Base-by-base conservation (phyloP, 192 early-diverging fungal genomes). In the Rhizoclosmatium sp. region DNA sequence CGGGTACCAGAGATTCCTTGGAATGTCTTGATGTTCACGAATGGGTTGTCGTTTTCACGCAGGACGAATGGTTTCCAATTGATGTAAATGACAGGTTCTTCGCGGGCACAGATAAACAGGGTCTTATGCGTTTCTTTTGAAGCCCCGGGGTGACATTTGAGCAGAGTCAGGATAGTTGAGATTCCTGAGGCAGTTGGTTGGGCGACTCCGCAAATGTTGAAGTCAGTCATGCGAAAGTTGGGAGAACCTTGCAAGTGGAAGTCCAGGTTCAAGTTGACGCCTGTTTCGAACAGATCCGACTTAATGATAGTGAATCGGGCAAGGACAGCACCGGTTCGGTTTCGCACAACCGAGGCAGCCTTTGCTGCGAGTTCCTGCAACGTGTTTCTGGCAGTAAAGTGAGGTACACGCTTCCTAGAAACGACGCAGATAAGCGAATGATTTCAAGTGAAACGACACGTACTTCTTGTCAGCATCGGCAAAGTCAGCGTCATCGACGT, bases 181-280 rank as follows among this genome's bases (percentile, higher is more conserved):
- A 92, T 84, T 42, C 90, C 89, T 66, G 86, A 81, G 62, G 89
- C 79, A 0, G 89, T 90, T 10, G 91, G 91, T 59, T 92, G 90
- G 5, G 91, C 91, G 16, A 90, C 90, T 51, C 91, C 91, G 80
- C 83, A 89, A 41, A 90, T 84, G 65, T 89, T 90, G 51, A 87
- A 78, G 58, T 88, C 87, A 2, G 84, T 88, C 76, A 83, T 83
- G 31, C 91, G 85, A 82, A 92, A 92, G 73, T 92, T 91, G 31
- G 91, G 91, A 41, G 91, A 90, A 4, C 91, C 91, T 56, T 91
- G 86, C 44, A 92, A 71, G 75, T 90, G 82, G 61, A 92, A 86
- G 74, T 90, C 87, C 10, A 91, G 59, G 49, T 85, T 84, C 4
- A 85, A 59, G 71, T 85, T 75, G 40, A 79, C 19, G 12, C 58